Evolutionary conservation across 352 stramenopile species (phyloP).

Genomic region (Phytophthora lateralis): DNA sequence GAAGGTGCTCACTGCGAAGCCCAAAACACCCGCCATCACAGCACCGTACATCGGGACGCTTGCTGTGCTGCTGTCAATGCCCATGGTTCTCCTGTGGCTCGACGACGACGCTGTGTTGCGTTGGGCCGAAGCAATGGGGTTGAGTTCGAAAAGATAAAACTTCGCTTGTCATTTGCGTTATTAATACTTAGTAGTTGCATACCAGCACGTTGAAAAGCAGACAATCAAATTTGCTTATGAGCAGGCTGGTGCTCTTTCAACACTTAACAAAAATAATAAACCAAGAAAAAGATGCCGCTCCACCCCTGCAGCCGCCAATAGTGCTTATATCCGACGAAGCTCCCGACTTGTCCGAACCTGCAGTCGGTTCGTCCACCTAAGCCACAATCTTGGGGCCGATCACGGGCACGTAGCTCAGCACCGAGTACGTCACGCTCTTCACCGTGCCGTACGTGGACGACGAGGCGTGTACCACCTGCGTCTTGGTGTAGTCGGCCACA

Average conservation of each 20-base stretch:
- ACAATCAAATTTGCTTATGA: constrained; percentile 11
- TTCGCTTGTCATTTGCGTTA: not conserved
- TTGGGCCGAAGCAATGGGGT: constrained; percentile 12
- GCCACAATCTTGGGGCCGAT: constrained; percentile 62
- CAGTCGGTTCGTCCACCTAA: constrained; percentile 32
- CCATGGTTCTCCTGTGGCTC: constrained; percentile 21
- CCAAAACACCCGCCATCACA: not conserved
- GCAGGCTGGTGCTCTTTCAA: constrained; percentile 12
- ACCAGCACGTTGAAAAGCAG: not conserved
- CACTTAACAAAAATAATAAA: constrained; percentile 9
- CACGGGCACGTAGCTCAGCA: constrained; percentile 59
- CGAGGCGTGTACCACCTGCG: constrained; percentile 57
- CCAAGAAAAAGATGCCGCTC: constrained; percentile 10
- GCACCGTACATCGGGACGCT: constrained; percentile 15
- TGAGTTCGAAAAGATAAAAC: not conserved
- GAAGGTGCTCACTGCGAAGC: constrained; percentile 2
- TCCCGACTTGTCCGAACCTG: constrained; percentile 9
- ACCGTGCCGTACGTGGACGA: constrained; percentile 59
- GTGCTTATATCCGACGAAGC: not conserved
- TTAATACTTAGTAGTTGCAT: not conserved
- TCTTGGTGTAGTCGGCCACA: constrained; percentile 62
- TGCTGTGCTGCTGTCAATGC: constrained; percentile 13
- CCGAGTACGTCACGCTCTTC: constrained; percentile 51
- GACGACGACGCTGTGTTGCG: constrained; percentile 21
- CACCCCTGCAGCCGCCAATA: constrained; percentile 12